Evolutionary conservation across 306 rosid species (phyloP).

Genomic region (Prunus mume): DNA sequence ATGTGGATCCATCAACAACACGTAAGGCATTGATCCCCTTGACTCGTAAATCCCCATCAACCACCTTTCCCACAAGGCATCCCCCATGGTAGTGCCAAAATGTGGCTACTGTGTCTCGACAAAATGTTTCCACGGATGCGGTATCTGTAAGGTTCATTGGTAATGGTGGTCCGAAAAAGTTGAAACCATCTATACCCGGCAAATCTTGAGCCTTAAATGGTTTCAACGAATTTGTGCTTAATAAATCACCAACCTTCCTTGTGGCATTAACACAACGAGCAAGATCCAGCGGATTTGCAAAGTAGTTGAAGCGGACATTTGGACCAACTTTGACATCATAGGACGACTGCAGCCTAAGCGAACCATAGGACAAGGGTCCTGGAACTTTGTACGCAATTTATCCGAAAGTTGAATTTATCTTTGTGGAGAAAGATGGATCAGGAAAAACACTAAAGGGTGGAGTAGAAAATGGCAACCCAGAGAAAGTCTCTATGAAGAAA

Average conservation of each 20-base stretch:
- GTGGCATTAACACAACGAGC: conserved; percentile 8
- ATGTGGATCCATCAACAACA: too few species aligned
- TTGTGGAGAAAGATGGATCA: too few species aligned
- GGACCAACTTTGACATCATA: neutral
- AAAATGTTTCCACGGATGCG: neutral
- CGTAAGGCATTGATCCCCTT: too few species aligned
- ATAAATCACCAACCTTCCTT: conserved; percentile 19
- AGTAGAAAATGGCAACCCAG: too few species aligned
- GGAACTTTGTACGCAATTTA: too few species aligned
- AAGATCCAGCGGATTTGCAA: neutral
- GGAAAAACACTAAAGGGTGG: too few species aligned
- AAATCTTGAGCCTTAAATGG: neutral
- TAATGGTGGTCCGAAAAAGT: neutral
- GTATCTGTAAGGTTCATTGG: neutral
- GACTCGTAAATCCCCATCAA: too few species aligned
- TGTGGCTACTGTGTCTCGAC: too few species aligned
- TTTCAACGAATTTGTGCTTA: neutral
- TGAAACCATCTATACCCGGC: neutral
- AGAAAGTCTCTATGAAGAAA: too few species aligned
- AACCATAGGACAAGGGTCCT: conserved; percentile 5
- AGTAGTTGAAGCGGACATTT: conserved; percentile 9
- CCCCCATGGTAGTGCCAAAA: too few species aligned
- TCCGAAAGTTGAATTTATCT: too few species aligned
- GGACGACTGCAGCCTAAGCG: neutral
- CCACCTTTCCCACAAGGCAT: too few species aligned